Percentiles rank a stretch among this genome's conserved stretches.
Evolutionary conservation across 768 basidiomycete genomes (phyloP).

Genomic region (Tephrocybe sp.): DNA sequence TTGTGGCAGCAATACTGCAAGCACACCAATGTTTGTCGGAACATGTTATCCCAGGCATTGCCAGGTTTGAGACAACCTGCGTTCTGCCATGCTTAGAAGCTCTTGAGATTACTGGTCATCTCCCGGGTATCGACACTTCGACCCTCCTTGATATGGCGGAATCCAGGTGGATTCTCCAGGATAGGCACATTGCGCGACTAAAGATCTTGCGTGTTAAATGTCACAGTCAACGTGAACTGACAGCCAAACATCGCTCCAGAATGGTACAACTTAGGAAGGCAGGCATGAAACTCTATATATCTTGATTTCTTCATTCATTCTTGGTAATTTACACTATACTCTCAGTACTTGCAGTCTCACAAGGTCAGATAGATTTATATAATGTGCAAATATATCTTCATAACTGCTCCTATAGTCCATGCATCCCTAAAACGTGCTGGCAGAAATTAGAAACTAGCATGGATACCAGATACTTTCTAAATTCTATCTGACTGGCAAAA

Average conservation of each 20-base stretch:
- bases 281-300: slow-evolving; percentile 24
- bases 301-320: background rate
- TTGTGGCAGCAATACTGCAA: slow-evolving; percentile 27
- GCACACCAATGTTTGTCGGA: background rate
- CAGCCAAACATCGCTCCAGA: slow-evolving; percentile 28
- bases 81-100: slow-evolving; percentile 27
- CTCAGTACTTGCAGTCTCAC: too few species aligned
- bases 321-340: too few species aligned
- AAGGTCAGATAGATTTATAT: too few species aligned
- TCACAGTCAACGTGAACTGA: slow-evolving; percentile 22
- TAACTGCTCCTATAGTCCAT: too few species aligned
- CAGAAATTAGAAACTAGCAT: too few species aligned
- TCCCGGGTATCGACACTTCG: slow-evolving; percentile 26
- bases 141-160: slow-evolving; percentile 34
- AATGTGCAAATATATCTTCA: too few species aligned
- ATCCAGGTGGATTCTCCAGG: slow-evolving; percentile 28
- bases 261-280: slow-evolving; percentile 29
- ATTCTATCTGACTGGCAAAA: too few species aligned
- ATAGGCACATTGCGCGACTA: slow-evolving; percentile 22
- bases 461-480: too few species aligned
- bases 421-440: too few species aligned
- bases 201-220: slow-evolving; percentile 26
- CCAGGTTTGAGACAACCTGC: background rate
- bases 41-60: too few species aligned
- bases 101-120: slow-evolving; percentile 28